These are phyloP conservation scores for Fennellomyces sp. DNA, from an alignment of 371 early-diverging fungal genomes.

Conservation along the genomic window DNA sequence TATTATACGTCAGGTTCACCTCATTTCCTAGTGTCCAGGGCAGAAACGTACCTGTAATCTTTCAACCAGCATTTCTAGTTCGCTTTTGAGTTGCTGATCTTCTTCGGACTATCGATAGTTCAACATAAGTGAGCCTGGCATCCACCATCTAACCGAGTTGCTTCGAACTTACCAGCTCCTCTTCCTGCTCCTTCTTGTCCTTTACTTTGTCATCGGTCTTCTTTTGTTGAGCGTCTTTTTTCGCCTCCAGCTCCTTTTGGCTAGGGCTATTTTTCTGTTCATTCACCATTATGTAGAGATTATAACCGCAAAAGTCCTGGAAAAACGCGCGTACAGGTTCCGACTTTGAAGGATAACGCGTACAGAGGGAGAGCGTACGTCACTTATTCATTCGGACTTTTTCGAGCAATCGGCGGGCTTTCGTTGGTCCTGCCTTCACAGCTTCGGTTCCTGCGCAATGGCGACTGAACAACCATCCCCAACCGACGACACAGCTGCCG, in stretches of 20 bases:
- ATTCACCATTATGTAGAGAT: constrained; percentile 22
- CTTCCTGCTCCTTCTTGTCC: constrained; percentile 50
- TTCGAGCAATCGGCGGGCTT: not conserved
- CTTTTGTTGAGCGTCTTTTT: constrained; percentile 19
- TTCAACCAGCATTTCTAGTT: constrained; percentile 93
- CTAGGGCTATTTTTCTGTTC: constrained; percentile 15
- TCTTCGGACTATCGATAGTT: constrained; percentile 98
- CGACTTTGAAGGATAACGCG: not conserved
- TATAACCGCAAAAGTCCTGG: not conserved
- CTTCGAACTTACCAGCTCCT: constrained; percentile 40
- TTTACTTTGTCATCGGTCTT: constrained; percentile 32
- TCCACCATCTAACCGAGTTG: too few species aligned
- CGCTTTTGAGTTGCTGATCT: constrained; percentile 90
- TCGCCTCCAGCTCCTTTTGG: constrained; percentile 12
- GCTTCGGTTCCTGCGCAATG: not conserved
- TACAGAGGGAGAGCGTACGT: not conserved
- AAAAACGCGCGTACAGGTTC: constrained; percentile 1
- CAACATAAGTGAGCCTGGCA: too few species aligned
- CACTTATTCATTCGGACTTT: constrained; percentile 1
- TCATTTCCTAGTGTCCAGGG: not conserved
- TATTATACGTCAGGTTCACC: not conserved
- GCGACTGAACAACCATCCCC: not conserved
- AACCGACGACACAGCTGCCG: not conserved
- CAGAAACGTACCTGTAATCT: constrained; percentile 69
- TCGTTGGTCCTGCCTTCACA: not conserved